These are phyloP conservation scores for Carex kokanica DNA, from an alignment of 176 grass and related monocot genomes.

Conservation along the genomic window DNA sequence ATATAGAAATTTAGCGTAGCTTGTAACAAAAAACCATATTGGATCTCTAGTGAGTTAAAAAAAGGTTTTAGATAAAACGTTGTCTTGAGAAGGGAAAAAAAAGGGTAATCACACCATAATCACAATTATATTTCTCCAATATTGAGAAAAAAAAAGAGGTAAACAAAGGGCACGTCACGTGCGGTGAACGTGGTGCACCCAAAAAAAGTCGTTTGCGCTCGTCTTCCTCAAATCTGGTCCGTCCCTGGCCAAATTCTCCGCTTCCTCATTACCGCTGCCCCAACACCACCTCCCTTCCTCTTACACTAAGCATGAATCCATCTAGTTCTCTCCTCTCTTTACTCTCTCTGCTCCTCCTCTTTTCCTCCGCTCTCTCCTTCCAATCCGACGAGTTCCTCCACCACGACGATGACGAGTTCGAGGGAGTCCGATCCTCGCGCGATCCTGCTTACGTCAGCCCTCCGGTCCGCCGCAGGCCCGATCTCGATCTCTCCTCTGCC, in stretches of 20 bases:
- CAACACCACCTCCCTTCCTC: not conserved
- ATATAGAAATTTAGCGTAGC: too few species aligned
- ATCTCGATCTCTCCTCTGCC: slow-evolving; percentile 29
- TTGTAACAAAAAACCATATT: too few species aligned
- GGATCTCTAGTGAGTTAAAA: too few species aligned
- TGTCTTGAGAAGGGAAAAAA: too few species aligned
- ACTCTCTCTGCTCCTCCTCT: slow-evolving; percentile 21
- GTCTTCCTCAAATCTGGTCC: not conserved
- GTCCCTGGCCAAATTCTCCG: not conserved
- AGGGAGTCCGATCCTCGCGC: slow-evolving; percentile 35
- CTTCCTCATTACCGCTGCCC: not conserved
- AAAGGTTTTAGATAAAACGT: too few species aligned
- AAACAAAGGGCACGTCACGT: not conserved
- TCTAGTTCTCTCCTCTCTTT: slow-evolving; percentile 1
- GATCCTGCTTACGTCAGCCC: slow-evolving; percentile 8
- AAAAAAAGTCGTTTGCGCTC: not conserved
- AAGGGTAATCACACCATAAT: too few species aligned
- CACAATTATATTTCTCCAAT: too few species aligned
- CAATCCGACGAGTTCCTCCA: slow-evolving; percentile 78
- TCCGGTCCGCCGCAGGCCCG: slow-evolving; percentile 40
- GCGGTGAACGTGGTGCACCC: not conserved
- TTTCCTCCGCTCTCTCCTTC: slow-evolving; percentile 35
- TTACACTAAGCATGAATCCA: slow-evolving; percentile 1
- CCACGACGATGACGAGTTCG: slow-evolving; percentile 87
- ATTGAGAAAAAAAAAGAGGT: not conserved